phyloP scores from a whole-genome alignment of 1,139 yeast species.

The Nakaseomyces kungkrabaensis region DNA sequence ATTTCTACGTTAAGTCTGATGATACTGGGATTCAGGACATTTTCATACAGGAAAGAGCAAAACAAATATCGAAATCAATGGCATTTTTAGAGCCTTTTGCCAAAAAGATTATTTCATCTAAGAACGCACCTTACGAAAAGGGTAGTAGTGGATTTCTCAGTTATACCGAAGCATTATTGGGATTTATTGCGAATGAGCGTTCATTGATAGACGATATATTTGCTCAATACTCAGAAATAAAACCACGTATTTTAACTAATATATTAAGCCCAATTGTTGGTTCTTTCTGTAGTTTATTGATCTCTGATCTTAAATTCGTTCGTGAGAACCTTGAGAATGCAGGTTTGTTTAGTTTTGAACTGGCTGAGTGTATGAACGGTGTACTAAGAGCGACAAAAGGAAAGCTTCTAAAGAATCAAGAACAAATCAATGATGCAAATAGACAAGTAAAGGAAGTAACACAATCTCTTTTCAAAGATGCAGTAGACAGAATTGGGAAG shows the following conservation, averaged over 20 bases:
- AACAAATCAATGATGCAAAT: conserved; percentile 12
- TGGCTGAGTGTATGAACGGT: conserved; percentile 32
- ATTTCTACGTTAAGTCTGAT: conserved; percentile 34
- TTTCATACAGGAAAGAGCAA: conserved; percentile 40
- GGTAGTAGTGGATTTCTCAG: conserved; percentile 51
- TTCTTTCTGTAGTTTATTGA: conserved; percentile 31
- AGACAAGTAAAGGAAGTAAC: conserved; percentile 25
- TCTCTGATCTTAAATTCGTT: conserved; percentile 30
- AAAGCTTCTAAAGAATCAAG: conserved; percentile 16
- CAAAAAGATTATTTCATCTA: conserved; percentile 33
- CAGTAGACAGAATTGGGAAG: conserved; percentile 40
- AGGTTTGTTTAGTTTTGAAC: conserved; percentile 38
- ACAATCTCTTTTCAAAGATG: conserved; percentile 45
- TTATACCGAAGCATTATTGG: conserved; percentile 45
- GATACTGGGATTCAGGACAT: conserved; percentile 34
- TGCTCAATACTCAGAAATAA: conserved; percentile 29
- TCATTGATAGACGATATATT: conserved; percentile 36
- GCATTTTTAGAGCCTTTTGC: conserved; percentile 40
- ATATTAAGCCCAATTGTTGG: conserved; percentile 32
- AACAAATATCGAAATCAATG: conserved; percentile 35
- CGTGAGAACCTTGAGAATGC: conserved; percentile 32
- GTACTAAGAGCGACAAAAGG: conserved; percentile 24
- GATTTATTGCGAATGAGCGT: conserved; percentile 41
- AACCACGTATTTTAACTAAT: conserved; percentile 34
- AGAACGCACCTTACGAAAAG: conserved; percentile 45